Evolutionary conservation across 257 asterid genomes (phyloP).

Genomic region (Solanum virginianum): DNA sequence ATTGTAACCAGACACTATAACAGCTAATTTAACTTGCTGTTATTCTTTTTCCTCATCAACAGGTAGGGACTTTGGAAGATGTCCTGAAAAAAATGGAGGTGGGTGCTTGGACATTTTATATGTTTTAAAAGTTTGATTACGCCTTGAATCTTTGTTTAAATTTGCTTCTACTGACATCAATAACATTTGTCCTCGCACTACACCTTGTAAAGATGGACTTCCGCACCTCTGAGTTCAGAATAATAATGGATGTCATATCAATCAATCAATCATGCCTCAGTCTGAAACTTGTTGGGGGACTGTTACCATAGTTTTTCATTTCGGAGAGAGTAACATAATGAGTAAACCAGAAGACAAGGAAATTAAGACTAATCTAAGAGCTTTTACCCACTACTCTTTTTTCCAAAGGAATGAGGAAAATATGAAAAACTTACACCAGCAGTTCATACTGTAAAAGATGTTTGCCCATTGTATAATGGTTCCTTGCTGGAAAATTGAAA

Average conservation of each 20-base stretch:
- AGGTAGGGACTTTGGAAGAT: slow-evolving; percentile 98
- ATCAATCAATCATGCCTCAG: background rate
- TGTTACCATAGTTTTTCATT: background rate
- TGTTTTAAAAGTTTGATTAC: background rate
- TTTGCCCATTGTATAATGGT: background rate
- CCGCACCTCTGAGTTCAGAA: background rate
- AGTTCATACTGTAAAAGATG: background rate
- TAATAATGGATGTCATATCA: background rate
- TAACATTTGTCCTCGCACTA: background rate
- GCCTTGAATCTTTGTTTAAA: background rate
- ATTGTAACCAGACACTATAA: background rate
- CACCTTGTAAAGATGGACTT: background rate
- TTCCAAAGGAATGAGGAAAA: background rate
- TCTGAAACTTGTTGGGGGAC: background rate
- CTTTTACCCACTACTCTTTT: background rate
- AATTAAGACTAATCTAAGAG: background rate
- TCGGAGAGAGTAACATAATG: background rate
- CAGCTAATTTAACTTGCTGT: background rate
- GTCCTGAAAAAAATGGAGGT: slow-evolving; percentile 96
- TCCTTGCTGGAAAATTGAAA: background rate
- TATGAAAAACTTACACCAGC: background rate
- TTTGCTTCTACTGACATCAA: background rate
- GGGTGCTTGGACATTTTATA: background rate
- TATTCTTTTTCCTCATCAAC: slow-evolving; percentile 5
- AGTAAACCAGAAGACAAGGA: background rate